phyloP scores from a whole-genome alignment of 495 filamentous ascomycete genomes.

The Penicillium lagena region DNA sequence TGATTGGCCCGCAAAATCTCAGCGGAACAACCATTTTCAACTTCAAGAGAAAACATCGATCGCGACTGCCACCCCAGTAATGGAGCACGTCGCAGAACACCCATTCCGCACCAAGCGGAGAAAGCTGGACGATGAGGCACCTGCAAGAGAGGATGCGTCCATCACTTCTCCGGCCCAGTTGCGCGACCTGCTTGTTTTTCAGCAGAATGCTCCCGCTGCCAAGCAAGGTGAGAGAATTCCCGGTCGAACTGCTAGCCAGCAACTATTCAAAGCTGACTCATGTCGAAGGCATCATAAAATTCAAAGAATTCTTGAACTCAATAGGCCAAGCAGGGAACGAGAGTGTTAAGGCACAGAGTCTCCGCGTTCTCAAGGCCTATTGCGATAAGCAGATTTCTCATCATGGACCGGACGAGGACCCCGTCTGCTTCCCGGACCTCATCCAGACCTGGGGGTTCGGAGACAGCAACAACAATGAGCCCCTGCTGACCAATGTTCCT shows the following conservation, averaged over 20 bases:
- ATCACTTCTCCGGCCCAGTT: constrained; percentile 55
- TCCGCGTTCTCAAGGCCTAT: constrained; percentile 63
- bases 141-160: constrained; percentile 27
- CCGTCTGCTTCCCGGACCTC: constrained; percentile 62
- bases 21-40: constrained; percentile 17
- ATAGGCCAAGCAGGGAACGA: constrained; percentile 49
- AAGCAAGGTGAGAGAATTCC: constrained; percentile 53
- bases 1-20: constrained; percentile 8
- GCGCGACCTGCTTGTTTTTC: constrained; percentile 56
- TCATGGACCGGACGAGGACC: constrained; percentile 45
- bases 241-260: too few species aligned
- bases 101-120: constrained; percentile 33
- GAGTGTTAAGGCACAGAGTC: constrained; percentile 40
- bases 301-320: constrained; percentile 68
- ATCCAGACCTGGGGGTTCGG: constrained; percentile 77
- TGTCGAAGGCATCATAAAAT: constrained; percentile 57
- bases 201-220: constrained; percentile 52
- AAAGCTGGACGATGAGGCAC: constrained; percentile 25
- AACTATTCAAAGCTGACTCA: too few species aligned
- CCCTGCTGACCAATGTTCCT: constrained; percentile 65
- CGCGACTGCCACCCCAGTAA: constrained; percentile 4
- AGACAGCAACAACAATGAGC: constrained; percentile 63
- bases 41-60: constrained; percentile 13
- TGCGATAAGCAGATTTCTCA: constrained; percentile 59
- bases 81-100: constrained; percentile 22